Evolutionary conservation across 169 alveolate genomes (phyloP).

Genomic region (Cryptosporidium xiaoi): DNA sequence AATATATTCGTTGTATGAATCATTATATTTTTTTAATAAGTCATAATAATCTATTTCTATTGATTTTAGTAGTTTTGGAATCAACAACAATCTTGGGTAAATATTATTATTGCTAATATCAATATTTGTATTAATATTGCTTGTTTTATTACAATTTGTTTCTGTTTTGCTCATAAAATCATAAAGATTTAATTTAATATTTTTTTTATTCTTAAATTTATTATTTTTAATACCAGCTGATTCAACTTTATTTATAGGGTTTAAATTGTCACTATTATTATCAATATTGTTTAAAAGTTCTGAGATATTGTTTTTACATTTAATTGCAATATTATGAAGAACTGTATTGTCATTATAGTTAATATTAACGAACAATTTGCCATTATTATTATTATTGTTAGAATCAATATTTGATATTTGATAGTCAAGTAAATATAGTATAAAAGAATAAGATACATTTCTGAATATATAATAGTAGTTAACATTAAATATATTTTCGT

Average conservation of each 20-base stretch:
- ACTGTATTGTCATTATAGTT: constrained; percentile 16
- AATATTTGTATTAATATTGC: background rate
- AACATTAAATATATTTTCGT: constrained; percentile 9
- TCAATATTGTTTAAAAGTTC: background rate
- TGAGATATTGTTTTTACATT: background rate
- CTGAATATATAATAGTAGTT: constrained; percentile 26
- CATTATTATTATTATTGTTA: background rate
- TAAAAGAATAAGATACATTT: constrained; percentile 21
- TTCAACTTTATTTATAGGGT: constrained; percentile 4
- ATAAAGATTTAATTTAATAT: constrained; percentile 26
- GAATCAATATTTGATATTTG: background rate
- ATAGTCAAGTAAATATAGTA: constrained; percentile 15
- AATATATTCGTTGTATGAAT: background rate
- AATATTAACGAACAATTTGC: background rate
- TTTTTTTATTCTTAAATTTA: background rate
- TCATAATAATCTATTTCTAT: constrained; percentile 63
- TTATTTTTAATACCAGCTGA: too few relatives aligned
- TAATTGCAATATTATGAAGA: constrained; percentile 32
- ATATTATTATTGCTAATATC: background rate
- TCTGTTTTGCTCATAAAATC: constrained; percentile 18
- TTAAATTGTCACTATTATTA: background rate
- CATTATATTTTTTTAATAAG: constrained; percentile 14
- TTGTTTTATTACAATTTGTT: background rate
- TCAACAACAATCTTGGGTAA: constrained; percentile 13
- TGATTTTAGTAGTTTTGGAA: constrained; percentile 17